Evolutionary conservation across 2,329 filamentous ascomycete species (phyloP).

Genomic region (Pezicula neosporulosa): DNA sequence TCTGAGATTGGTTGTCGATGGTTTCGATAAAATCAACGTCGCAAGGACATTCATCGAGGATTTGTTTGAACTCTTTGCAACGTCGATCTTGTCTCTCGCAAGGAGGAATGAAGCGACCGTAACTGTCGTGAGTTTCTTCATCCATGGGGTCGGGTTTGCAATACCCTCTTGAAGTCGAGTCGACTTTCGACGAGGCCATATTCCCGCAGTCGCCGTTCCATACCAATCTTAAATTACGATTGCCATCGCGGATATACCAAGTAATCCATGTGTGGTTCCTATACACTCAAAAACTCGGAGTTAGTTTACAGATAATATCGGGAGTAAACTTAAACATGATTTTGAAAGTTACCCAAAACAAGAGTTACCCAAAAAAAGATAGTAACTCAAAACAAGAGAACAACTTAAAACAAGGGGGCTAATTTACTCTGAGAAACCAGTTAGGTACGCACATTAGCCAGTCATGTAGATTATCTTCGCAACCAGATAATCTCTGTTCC

Average conservation of each 20-base stretch:
- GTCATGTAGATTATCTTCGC: slow-evolving; percentile 22
- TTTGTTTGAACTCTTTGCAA: neutral
- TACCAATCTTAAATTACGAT: slow-evolving; percentile 24
- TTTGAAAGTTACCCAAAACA: no score
- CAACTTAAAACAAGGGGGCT: no score
- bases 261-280: slow-evolving; percentile 30
- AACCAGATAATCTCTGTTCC: slow-evolving; percentile 15
- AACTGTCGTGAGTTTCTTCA: no score
- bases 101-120: no score
- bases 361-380: no score
- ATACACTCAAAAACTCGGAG: no score
- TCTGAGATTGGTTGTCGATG: neutral
- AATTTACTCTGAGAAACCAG: no score
- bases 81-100: no score
- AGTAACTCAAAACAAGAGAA: no score
- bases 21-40: neutral
- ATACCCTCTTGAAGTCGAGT: neutral
- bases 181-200: neutral
- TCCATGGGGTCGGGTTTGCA: no score
- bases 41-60: neutral
- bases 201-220: slow-evolving; percentile 15
- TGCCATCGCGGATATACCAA: slow-evolving; percentile 29
- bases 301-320: no score
- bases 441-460: slow-evolving; percentile 21
- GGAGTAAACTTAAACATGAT: no score